phyloP scores from a whole-genome alignment of 2,329 filamentous ascomycete genomes.

The Septoria linicola region DNA sequence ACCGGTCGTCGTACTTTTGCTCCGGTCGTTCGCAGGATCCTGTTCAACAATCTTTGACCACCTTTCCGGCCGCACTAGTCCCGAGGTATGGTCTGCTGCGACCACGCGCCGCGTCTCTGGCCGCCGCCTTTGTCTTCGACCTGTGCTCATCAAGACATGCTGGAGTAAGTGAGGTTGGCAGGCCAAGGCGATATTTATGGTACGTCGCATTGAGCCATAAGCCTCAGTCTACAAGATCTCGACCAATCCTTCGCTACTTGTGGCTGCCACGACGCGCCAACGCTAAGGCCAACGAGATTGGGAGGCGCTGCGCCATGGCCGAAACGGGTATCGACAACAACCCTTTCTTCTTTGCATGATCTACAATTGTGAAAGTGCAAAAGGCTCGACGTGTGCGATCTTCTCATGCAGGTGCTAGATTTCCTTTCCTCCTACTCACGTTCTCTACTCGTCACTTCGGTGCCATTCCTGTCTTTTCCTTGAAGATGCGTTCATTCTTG shows the following conservation, averaged over 20 bases:
- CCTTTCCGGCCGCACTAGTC: too few species aligned
- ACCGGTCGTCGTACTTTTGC: too few species aligned
- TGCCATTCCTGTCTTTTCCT: conserved; percentile 1
- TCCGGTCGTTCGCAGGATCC: too few species aligned
- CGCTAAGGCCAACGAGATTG: conserved; percentile 9
- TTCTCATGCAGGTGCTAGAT: background rate
- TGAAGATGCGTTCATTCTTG: conserved; percentile 3
- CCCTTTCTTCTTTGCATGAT: background rate
- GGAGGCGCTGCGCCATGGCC: conserved; percentile 3
- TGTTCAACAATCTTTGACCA: too few species aligned
- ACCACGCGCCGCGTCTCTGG: too few species aligned
- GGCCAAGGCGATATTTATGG: background rate
- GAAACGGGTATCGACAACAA: conserved; percentile 9
- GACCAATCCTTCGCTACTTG: background rate
- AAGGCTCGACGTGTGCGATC: background rate
- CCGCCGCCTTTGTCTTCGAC: too few species aligned
- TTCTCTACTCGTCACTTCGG: too few species aligned
- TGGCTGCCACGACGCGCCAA: background rate
- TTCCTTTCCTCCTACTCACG: background rate
- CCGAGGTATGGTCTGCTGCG: too few species aligned
- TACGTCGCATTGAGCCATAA: background rate
- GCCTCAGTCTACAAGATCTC: background rate
- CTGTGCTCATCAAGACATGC: too few species aligned
- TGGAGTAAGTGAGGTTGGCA: too few species aligned
- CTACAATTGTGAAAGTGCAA: background rate